A percentile compares a stretch with the other conserved stretches of the same genome.
phyloP scores from a whole-genome alignment of 345 rosid genomes.

The Ricinus communis region DNA sequence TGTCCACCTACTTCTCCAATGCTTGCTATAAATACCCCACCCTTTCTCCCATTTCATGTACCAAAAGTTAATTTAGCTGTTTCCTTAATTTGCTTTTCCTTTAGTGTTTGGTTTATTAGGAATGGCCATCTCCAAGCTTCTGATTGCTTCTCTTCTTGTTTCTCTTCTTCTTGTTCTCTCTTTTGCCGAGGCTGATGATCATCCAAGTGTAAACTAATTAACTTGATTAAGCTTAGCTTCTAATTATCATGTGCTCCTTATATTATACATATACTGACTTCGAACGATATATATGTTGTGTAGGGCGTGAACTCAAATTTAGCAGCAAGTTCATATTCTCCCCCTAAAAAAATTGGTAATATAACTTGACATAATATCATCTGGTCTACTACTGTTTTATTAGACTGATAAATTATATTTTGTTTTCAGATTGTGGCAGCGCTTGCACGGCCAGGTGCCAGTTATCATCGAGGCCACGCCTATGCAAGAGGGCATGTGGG shows the following conservation, averaged over 20 bases:
- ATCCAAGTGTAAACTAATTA: not conserved
- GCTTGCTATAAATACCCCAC: conserved; percentile 24
- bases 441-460: conserved; percentile 67
- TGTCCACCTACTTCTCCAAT: not conserved
- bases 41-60: no score
- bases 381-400: no score
- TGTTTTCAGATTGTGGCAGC: conserved; percentile 23
- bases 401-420: not conserved
- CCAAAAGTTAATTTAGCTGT: no score
- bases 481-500: conserved; percentile 75
- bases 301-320: conserved; percentile 7
- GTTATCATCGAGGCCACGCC: conserved; percentile 51
- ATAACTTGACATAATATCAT: not conserved
- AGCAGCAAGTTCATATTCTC: not conserved
- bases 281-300: no score
- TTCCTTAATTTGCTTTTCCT: no score
- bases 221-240: not conserved
- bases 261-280: no score
- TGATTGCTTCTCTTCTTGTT: not conserved
- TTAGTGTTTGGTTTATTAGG: no score
- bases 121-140: conserved; percentile 15
- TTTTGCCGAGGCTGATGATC: conserved; percentile 8
- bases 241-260: no score
- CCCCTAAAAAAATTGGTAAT: conserved; percentile 7
- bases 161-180: conserved; percentile 11